phyloP scores from a whole-genome alignment of 1,284 basidiomycete genomes.

The Fomes fomentarius region DNA sequence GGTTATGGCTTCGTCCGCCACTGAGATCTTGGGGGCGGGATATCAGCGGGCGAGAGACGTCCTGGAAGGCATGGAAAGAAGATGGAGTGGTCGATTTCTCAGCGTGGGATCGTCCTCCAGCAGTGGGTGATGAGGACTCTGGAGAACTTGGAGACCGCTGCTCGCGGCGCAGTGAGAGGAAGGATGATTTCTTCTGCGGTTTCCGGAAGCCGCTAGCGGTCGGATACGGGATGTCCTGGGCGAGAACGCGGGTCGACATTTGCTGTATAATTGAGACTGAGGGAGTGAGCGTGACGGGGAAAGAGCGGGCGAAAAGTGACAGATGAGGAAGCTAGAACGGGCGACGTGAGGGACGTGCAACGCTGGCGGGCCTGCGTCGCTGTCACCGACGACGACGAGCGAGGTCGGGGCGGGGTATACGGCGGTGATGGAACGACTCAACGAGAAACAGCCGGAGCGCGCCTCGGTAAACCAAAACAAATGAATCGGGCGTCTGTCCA shows the following conservation, averaged over 20 bases:
- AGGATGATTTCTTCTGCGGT: constrained; percentile 55
- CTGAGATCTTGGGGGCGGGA: constrained; percentile 28
- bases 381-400: constrained; percentile 20
- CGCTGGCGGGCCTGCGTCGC: constrained; percentile 22
- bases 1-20: constrained; percentile 22
- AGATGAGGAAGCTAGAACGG: constrained; percentile 9
- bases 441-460: constrained; percentile 2
- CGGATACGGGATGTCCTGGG: constrained; percentile 18
- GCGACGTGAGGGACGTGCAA: constrained; percentile 8
- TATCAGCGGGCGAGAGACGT: constrained; percentile 24
- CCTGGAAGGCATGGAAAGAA: constrained; percentile 29
- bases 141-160: constrained; percentile 43
- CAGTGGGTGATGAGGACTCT: constrained; percentile 30
- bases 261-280: constrained; percentile 22
- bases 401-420: constrained; percentile 19
- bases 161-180: constrained; percentile 56
- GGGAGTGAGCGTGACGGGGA: constrained; percentile 27
- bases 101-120: constrained; percentile 22
- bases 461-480: constrained; percentile 10
- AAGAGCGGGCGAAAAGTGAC: neutral
- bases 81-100: constrained; percentile 39
- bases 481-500: constrained; percentile 10
- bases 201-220: constrained; percentile 31
- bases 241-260: constrained; percentile 33
- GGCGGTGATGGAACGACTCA: constrained; percentile 22